Conservation (phyloP, 2,329 filamentous ascomycete species). For the Chrysoporthe deuterocubensis region DNA sequence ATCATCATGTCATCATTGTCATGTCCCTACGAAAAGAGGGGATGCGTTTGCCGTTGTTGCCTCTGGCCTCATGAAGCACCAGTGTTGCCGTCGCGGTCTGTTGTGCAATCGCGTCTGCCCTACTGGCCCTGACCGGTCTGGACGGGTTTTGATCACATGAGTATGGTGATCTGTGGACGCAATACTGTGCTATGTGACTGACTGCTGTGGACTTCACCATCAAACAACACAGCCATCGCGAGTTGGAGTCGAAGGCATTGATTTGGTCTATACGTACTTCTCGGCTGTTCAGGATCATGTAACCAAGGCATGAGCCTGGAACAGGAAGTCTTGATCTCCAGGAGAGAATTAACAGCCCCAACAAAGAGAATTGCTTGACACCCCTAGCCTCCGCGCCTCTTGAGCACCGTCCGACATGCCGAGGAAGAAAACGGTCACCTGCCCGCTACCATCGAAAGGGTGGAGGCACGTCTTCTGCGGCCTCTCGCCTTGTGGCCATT, state of each 20-base stretch:
- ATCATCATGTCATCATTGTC: background rate
- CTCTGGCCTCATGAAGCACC: background rate
- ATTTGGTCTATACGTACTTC: background rate
- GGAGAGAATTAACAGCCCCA: background rate
- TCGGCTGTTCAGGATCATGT: background rate
- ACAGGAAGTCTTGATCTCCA: background rate
- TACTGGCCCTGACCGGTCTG: background rate
- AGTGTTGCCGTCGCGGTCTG: background rate
- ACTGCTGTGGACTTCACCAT: background rate
- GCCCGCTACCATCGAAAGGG: background rate
- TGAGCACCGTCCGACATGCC: background rate
- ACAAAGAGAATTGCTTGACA: background rate
- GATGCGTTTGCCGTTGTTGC: background rate
- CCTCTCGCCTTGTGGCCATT: background rate
- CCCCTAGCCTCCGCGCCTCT: conserved; percentile 2
- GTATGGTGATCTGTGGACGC: background rate
- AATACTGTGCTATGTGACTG: background rate
- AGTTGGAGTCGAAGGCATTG: background rate
- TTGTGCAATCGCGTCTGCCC: background rate
- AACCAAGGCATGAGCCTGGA: background rate
- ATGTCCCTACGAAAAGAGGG: background rate
- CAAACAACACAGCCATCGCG: background rate
- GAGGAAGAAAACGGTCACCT: background rate
- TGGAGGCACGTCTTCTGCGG: background rate
- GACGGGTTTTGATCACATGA: background rate